Evolutionary conservation across 768 basidiomycete species (phyloP), one percentile per base, ranked within the genome.

Genomic region (Xerocomellus intermedius): DNA sequence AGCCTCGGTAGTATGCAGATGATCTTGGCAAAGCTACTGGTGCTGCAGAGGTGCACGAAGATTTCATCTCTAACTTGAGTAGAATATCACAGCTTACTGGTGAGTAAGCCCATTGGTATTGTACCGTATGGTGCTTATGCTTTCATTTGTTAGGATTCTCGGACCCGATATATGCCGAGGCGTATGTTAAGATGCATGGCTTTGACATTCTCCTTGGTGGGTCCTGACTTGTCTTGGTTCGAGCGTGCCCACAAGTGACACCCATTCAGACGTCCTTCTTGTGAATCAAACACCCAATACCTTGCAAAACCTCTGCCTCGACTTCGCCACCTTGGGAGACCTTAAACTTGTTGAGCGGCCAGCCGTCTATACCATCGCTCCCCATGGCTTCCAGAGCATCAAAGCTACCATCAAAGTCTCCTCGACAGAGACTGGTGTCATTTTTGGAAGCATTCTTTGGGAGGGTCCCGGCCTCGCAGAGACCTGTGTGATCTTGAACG

Each of bases 391-490:
- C 89, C 96, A 97, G 74, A 94, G 88, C 68, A 94, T 98, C 76
- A 98, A 98, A 70, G 94, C 95, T 17, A 98, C 97, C 2, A 95
- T 99, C 77, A 98, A 99, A 77, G 85, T 96, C 2, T 95, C 96
- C 0, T 97, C 94, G 21, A 98, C 97, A 0, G 97, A 99, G 73
- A 98, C 97, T 2, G 97, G 95, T 41, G 95, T 98, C 57, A 97
- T 98, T 62, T 98, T 98, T 60, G 97, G 97, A 17, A 95, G 92
- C 68, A 98, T 98, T 56, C 84, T 96, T 12, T 98, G 96, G 89
- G 94, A 97, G 66, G 91, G 90, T 10, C 86, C 88, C 1, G 89
- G 86, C 39, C 84, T 95, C 66, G 80, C 86, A 1, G 95, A 97
- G 66, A 85, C 87, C 19, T 94, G 89, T 66, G 95, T 98, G 37